Evolutionary conservation across 208 protist species (phyloP).

Genomic region (Tritrichomonas foetus): DNA sequence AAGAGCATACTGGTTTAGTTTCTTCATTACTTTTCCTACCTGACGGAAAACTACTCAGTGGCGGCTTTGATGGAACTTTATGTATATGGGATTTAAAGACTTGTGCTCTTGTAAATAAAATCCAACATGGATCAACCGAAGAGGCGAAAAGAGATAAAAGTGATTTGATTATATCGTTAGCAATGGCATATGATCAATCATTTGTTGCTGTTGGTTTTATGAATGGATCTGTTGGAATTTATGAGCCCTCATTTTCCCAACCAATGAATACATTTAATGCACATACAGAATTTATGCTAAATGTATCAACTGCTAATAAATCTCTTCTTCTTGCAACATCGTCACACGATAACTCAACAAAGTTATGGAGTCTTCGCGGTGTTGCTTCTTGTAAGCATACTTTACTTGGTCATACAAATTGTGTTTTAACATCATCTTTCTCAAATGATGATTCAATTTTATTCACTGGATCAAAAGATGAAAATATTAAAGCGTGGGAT

Average conservation of each 20-base stretch:
- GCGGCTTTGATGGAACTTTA: neutral
- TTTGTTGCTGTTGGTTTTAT: conserved; percentile 16
- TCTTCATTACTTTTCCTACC: neutral
- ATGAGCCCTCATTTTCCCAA: neutral
- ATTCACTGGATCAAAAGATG: conserved; percentile 33
- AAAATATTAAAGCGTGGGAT: neutral
- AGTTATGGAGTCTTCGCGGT: neutral
- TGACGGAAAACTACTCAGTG: neutral
- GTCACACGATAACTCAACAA: neutral
- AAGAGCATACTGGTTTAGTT: neutral
- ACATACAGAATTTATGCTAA: neutral
- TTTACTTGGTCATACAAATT: neutral
- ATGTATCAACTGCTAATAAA: neutral
- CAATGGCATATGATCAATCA: neutral
- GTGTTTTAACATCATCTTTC: neutral
- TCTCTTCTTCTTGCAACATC: neutral
- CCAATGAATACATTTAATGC: conserved; percentile 1
- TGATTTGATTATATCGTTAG: neutral
- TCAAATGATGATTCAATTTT: neutral
- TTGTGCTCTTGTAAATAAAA: neutral
- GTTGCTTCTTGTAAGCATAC: neutral
- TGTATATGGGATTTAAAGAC: conserved; percentile 2
- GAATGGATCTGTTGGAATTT: neutral
- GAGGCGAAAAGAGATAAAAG: no score
- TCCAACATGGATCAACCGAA: neutral